Evolutionary conservation across 768 basidiomycete genomes (phyloP), one percentile per base, ranked within the genome.

Genomic region (Inosperma sp.): DNA sequence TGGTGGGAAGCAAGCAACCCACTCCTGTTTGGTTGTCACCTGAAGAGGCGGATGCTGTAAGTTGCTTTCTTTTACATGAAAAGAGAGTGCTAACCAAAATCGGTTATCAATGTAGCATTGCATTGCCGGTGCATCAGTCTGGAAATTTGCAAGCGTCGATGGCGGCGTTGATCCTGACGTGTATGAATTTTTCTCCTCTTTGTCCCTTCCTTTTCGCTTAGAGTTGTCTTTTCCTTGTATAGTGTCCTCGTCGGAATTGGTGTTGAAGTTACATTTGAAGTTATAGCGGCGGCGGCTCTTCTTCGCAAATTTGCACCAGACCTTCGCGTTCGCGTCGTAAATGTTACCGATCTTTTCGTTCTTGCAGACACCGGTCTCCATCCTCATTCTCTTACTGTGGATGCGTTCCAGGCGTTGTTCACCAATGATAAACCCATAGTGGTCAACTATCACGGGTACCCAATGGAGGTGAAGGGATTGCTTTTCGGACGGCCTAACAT

Each of bases 341-440:
- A 95, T 57, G 84, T 95, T 52, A 88, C 89, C 2, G 92, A 95
- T 60, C 73, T 94, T 37, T 86, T 96, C 81, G 84, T 93, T 51
- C 77, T 96, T 35, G 78, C 80, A 23, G 72, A 77, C 4, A 64
- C 62, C n/a, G 87, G 85, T 47, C 68, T 75, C 9, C 90, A 93
- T 62, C 90, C 91, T 7, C 90, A 92, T 58, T 75, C 87, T 1
- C 71, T 93, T 51, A 72, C 65, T 56, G 68, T 76, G 22, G 76
- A 72, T 1, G 79, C 77, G 42, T 93, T 88, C 63, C 71, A 79
- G 36, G 69, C 77, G 25, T 74, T 93, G 29, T 92, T 94, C 69
- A 90, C 88, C 6, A 62, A 67, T 19, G 80, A 89, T 61, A 78
- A 72, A 56, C 77, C 79, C 1, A 69, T 93, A 33, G 78, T 89